Evolutionary conservation across 257 asterid species (phyloP).

Genomic region (Solanum raphanifolium): DNA sequence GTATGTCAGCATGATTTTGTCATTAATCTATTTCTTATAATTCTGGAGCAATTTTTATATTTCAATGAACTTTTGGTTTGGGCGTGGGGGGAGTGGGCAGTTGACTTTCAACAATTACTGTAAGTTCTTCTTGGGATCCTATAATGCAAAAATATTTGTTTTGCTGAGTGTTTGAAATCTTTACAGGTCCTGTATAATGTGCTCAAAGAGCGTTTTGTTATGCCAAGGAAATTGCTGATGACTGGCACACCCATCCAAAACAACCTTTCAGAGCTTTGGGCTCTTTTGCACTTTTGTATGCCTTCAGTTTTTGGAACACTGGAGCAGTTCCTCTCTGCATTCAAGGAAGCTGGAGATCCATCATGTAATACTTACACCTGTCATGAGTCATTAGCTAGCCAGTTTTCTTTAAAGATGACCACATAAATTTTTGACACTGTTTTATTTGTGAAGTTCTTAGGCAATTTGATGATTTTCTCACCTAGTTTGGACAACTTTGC

Average conservation of each 20-base stretch:
- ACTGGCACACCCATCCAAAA: slow-evolving; percentile 98
- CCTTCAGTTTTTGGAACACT: slow-evolving; percentile 65
- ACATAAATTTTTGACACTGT: neutral
- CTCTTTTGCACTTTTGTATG: slow-evolving; percentile 83
- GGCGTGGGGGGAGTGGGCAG: neutral
- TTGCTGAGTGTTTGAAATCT: neutral
- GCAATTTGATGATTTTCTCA: neutral
- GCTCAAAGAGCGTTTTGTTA: slow-evolving; percentile 52
- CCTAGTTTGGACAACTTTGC: neutral
- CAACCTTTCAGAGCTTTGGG: slow-evolving; percentile 90
- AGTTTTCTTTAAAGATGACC: neutral
- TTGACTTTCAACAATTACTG: neutral
- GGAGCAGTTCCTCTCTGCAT: slow-evolving; percentile 65
- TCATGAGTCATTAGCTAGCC: neutral
- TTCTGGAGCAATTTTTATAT: neutral
- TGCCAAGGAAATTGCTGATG: slow-evolving; percentile 87
- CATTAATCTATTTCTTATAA: neutral
- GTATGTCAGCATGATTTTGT: neutral
- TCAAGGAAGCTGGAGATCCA: slow-evolving; percentile 89
- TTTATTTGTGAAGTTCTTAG: neutral
- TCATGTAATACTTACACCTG: slow-evolving; percentile 27
- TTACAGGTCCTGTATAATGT: slow-evolving; percentile 68
- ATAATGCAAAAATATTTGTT: neutral
- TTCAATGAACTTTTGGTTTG: neutral
- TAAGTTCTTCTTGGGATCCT: neutral